Percentiles rank a stretch among this genome's conserved stretches.
Conservation (phyloP, 2,329 filamentous ascomycete genomes). For the Fusarium cicatricum region DNA sequence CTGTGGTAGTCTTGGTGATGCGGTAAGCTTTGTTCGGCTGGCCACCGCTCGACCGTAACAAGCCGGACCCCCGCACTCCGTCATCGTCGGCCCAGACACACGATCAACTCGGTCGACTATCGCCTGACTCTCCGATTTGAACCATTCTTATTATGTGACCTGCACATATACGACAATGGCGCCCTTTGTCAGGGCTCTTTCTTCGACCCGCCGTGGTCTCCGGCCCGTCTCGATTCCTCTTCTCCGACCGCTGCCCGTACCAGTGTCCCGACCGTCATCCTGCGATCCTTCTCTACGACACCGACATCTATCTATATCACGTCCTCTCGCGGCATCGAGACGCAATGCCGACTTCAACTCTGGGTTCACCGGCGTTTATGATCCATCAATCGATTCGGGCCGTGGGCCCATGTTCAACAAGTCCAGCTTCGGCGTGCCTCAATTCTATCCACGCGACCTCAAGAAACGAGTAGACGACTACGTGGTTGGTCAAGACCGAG, state of each 20-base stretch:
- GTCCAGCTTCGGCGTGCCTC: conserved; percentile 65
- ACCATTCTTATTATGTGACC: conserved; percentile 36
- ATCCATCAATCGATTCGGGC: conserved; percentile 60
- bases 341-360: conserved; percentile 62
- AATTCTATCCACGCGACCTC: conserved; percentile 72
- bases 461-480: conserved; percentile 95
- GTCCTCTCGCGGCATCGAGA: conserved; percentile 43
- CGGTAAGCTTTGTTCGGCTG: conserved; percentile 24
- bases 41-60: conserved; percentile 23
- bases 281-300: conserved; percentile 9
- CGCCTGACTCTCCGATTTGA: conserved; percentile 24
- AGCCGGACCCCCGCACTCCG: conserved; percentile 39
- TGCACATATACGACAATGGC: conserved; percentile 32
- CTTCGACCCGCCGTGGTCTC: conserved; percentile 23
- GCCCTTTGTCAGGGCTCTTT: conserved; percentile 39
- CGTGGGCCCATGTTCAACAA: conserved; percentile 69
- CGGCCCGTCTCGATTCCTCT: conserved; percentile 17
- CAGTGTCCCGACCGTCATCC: conserved; percentile 4
- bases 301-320: conserved; percentile 40
- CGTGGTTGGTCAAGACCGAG: conserved; percentile 93
- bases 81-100: conserved; percentile 35
- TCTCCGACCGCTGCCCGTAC: conserved; percentile 6
- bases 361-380: conserved; percentile 67
- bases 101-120: conserved; percentile 29
- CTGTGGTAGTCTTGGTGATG: conserved; percentile 8